These are phyloP conservation scores for Selenicereus undatus DNA, from an alignment of 148 eudicot genomes.

Conservation along the genomic window DNA sequence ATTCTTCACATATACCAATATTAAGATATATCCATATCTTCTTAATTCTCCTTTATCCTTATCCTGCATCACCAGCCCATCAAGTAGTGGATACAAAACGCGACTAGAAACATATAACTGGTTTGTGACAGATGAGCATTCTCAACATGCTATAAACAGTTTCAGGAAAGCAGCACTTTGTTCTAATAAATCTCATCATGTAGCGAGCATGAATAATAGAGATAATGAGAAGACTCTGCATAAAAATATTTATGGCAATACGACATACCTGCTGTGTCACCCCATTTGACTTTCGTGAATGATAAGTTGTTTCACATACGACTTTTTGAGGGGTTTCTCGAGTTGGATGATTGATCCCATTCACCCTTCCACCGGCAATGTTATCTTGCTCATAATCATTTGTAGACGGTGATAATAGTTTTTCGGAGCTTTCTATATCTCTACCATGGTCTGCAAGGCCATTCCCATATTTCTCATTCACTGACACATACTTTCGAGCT, in stretches of 20 bases:
- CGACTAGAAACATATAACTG: neutral
- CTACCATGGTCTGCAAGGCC: slow-evolving; percentile 32
- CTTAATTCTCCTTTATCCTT: too few species aligned
- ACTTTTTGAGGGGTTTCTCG: slow-evolving; percentile 20
- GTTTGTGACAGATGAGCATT: neutral
- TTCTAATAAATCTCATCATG: neutral
- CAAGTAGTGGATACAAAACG: neutral
- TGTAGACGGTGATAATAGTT: slow-evolving; percentile 47
- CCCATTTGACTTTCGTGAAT: slow-evolving; percentile 16
- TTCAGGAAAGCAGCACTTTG: neutral
- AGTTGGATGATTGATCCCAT: slow-evolving; percentile 26
- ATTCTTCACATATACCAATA: too few species aligned
- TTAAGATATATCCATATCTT: too few species aligned
- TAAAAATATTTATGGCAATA: neutral
- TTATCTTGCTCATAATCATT: slow-evolving; percentile 37
- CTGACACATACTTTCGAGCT: slow-evolving; percentile 19
- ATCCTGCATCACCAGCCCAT: too few species aligned
- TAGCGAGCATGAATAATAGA: slow-evolving; percentile 1
- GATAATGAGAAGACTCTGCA: neutral
- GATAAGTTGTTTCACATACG: slow-evolving; percentile 15
- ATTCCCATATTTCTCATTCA: slow-evolving; percentile 32
- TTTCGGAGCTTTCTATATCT: slow-evolving; percentile 32
- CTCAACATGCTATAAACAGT: neutral
- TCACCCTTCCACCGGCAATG: slow-evolving; percentile 23
- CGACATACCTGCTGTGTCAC: slow-evolving; percentile 30